Base-by-base conservation (phyloP, 352 stramenopile species). In the Thalassiosira hispida region DNA sequence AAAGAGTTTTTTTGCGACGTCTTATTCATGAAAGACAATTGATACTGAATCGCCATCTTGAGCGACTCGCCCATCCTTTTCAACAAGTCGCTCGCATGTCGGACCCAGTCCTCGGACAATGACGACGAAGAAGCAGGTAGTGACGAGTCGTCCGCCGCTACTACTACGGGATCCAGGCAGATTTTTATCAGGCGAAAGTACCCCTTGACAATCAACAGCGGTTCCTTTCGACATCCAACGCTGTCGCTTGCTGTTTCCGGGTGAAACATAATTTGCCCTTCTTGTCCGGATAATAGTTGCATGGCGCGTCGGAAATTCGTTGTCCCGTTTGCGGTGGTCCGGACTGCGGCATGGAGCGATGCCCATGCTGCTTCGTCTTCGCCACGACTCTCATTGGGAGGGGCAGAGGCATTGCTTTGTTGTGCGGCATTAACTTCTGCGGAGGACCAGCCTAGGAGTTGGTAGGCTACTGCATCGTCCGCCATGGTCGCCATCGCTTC, bases 121-220 rank as follows among this genome's bases (percentile, higher is more conserved):
- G 29, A 38, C 11, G 7, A 14, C 14, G 51, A 22, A 8, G 20
- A 57, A n/a, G 47, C 6, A 29, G 61, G 5, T 16, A 35, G 18
- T 11, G n/a, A 38, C n/a, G 31, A 9, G 5, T 25, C 18, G 18
- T 52, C 29, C 33, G 25, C 9, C 11, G 14, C 33, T n/a, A 33
- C 40, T 25, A n/a, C 23, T 49, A 35, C 25, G 4, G 56, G 23
- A 9, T 74, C 47, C n/a, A 77, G 40, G 0, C 56, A 47, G 14
- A 12, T 73, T 59, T 56, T 70, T 33, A 77, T 46, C 23, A 77
- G 40, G 46, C 74, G 57, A 77, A 72, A 82, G 38, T 73, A 69
- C 6, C 46, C 57, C 61, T 72, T 69, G 22, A 81, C 47, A 16
- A 75, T 22, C 29, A 57, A 35, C 38, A 73, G 29, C 9, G 63